Evolutionary conservation across 2,329 filamentous ascomycete genomes (phyloP).

Genomic region (Ascochyta fabae): DNA sequence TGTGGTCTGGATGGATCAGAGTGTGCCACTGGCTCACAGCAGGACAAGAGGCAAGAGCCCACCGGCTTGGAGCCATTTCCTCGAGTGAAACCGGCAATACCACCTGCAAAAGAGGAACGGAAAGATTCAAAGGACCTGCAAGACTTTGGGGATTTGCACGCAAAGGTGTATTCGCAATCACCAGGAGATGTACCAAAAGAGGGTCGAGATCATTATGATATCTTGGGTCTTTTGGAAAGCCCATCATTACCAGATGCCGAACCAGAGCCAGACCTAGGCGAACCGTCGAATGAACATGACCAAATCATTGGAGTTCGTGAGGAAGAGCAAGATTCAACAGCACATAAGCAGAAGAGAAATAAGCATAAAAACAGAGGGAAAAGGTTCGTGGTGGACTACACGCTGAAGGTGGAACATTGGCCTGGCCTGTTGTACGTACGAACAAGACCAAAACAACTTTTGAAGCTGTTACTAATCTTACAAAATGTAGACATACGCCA

Average conservation of each 20-base stretch:
- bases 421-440: neutral
- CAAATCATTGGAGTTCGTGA: neutral
- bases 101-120: neutral
- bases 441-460: neutral
- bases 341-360: neutral
- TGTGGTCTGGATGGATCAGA: neutral
- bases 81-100: neutral
- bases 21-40: neutral
- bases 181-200: neutral
- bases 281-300: neutral
- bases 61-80: neutral
- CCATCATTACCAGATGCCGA: neutral
- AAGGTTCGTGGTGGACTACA: neutral
- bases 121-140: neutral
- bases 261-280: neutral
- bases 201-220: neutral
- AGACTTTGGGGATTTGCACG: neutral
- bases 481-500: neutral
- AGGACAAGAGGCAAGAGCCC: neutral
- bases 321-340: neutral
- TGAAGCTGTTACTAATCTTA: neutral
- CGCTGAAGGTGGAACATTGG: neutral
- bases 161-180: neutral
- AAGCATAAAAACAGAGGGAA: neutral
- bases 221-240: neutral